Conservation (phyloP, 768 basidiomycete species). For the Mrakia blollopis region DNA sequence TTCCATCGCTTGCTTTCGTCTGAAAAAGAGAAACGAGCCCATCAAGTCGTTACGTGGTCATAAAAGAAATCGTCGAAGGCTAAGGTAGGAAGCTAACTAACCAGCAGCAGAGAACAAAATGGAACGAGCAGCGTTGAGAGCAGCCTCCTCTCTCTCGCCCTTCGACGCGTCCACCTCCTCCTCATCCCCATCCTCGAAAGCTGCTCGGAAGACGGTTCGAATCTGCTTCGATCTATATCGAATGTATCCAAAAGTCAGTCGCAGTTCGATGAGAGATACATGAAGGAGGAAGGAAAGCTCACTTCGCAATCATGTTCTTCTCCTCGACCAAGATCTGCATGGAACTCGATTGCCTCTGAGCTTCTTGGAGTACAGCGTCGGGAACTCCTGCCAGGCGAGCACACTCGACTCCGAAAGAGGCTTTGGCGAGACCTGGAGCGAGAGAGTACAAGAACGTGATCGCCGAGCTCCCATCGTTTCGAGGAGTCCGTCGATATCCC, state of each 20-base stretch:
- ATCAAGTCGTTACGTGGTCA: too few relatives aligned
- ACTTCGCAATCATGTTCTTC: not conserved
- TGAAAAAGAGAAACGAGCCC: too few relatives aligned
- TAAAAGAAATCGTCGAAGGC: not conserved
- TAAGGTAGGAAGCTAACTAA: not conserved
- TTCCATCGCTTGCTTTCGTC: too few relatives aligned
- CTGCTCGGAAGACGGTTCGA: not conserved
- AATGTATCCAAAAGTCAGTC: not conserved
- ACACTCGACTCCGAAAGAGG: slow-evolving; percentile 90
- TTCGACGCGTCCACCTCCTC: not conserved
- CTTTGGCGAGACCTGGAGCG: slow-evolving; percentile 62
- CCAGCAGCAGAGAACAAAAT: not conserved
- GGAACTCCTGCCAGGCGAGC: slow-evolving; percentile 80
- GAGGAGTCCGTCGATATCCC: slow-evolving; percentile 53
- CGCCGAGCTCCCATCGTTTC: slow-evolving; percentile 60
- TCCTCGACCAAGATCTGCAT: not conserved
- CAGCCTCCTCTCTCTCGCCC: not conserved
- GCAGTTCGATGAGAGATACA: not conserved
- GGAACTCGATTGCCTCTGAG: not conserved
- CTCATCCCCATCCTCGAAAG: not conserved
- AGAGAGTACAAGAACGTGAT: slow-evolving; percentile 85
- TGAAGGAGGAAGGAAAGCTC: not conserved
- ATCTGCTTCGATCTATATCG: not conserved
- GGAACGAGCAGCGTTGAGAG: not conserved
- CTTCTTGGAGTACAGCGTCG: slow-evolving; percentile 54